Conservation (phyloP, 2,329 filamentous ascomycete genomes). For the Paraconiothyrium sp. region DNA sequence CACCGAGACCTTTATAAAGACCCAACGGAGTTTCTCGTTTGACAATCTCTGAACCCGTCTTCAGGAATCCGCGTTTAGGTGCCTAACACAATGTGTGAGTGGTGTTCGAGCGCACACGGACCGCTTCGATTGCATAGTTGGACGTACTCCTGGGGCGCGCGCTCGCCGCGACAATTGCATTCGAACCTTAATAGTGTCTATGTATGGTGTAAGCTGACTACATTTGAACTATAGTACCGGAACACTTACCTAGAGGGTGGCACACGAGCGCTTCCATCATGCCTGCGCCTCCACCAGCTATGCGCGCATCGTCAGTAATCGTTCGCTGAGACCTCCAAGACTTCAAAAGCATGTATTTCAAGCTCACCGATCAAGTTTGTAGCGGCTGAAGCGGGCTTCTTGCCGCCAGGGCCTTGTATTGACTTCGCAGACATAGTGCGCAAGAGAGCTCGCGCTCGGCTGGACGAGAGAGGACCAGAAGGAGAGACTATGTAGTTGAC, state of each 20-base stretch:
- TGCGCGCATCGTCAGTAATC: slow-evolving; percentile 27
- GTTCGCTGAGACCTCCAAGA: slow-evolving; percentile 2
- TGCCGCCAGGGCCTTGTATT: slow-evolving; percentile 67
- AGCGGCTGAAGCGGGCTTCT: slow-evolving; percentile 83
- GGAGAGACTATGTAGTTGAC: neutral
- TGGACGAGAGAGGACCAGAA: neutral
- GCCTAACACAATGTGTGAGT: slow-evolving; percentile 49
- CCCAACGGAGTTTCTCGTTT: slow-evolving; percentile 89
- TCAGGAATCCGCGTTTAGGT: slow-evolving; percentile 86
- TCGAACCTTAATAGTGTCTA: slow-evolving; percentile 97
- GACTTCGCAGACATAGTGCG: slow-evolving; percentile 68
- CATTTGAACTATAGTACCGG: neutral
- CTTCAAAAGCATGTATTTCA: slow-evolving; percentile 10
- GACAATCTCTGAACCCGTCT: slow-evolving; percentile 86
- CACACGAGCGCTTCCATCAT: slow-evolving; percentile 99
- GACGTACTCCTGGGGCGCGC: slow-evolving; percentile 76
- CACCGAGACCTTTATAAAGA: slow-evolving; percentile 97
- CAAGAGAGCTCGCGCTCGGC: slow-evolving; percentile 21
- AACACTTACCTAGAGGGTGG: slow-evolving; percentile 81
- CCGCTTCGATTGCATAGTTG: neutral
- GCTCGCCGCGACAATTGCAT: slow-evolving; percentile 97
- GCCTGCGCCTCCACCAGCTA: slow-evolving; percentile 93
- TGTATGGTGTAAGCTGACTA: slow-evolving; percentile 29
- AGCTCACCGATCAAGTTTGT: slow-evolving; percentile 87
- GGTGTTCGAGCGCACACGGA: neutral